Conservation (phyloP, 192 early-diverging fungal genomes). For the Coemansia sp. region DNA sequence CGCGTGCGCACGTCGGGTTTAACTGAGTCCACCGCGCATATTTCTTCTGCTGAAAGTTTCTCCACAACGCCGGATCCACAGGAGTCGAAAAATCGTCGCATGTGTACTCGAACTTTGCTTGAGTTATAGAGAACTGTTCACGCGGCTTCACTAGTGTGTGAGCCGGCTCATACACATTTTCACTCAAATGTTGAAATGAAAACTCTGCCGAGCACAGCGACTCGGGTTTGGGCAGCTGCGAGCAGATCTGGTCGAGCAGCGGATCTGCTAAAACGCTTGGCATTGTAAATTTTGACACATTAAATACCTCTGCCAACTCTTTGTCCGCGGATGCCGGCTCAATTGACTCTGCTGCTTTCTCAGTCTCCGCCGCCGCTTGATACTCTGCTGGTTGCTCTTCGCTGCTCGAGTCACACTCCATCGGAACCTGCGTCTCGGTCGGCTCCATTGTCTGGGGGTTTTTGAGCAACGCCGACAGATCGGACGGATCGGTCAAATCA, state of each 20-base stretch:
- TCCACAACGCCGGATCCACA: constrained; percentile 24
- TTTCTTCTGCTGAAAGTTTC: constrained; percentile 22
- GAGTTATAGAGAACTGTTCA: neutral
- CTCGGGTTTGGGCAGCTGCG: constrained; percentile 16
- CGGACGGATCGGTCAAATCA: neutral
- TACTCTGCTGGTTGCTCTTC: neutral
- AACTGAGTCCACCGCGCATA: constrained; percentile 23
- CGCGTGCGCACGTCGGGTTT: constrained; percentile 9
- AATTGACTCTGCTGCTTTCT: neutral
- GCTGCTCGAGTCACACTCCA: neutral
- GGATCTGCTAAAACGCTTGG: neutral
- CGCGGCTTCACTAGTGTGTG: constrained; percentile 28
- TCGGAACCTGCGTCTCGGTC: neutral
- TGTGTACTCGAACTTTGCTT: constrained; percentile 22
- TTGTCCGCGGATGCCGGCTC: neutral
- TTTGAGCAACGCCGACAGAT: neutral
- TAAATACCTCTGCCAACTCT: neutral
- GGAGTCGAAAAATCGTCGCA: constrained; percentile 12
- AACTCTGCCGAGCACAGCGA: constrained; percentile 22
- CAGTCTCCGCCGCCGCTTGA: neutral
- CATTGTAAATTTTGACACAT: neutral
- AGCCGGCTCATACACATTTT: constrained; percentile 23
- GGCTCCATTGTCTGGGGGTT: neutral
- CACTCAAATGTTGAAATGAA: constrained; percentile 2
- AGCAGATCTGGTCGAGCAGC: constrained; percentile 17